Evolutionary conservation across 2,329 filamentous ascomycete species (phyloP).

Genomic region (Cercospora janseana): DNA sequence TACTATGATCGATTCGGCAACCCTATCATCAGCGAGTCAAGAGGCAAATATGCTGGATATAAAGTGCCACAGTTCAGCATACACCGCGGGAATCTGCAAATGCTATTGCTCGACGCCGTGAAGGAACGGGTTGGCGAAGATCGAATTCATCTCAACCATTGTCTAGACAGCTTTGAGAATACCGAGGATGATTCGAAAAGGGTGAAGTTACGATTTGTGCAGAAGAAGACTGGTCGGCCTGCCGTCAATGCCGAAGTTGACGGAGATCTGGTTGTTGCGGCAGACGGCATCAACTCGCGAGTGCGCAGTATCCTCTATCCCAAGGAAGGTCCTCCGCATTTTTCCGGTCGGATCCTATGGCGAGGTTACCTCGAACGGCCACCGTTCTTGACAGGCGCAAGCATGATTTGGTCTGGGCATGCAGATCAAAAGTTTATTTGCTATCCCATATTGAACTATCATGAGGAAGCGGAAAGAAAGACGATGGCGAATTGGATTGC

Average conservation of each 20-base stretch:
- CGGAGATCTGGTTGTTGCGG: constrained; percentile 43
- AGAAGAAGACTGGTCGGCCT: constrained; percentile 22
- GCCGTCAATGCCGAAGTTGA: constrained; percentile 36
- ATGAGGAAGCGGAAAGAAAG: constrained; percentile 23
- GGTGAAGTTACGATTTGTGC: constrained; percentile 16
- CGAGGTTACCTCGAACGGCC: constrained; percentile 45
- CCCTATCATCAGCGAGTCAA: constrained; percentile 45
- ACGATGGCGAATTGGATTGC: constrained; percentile 51
- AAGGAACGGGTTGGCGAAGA: constrained; percentile 43
- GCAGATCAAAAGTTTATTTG: constrained; percentile 51
- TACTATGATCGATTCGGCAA: constrained; percentile 49
- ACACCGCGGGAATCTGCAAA: constrained; percentile 49
- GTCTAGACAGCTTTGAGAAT: constrained; percentile 41
- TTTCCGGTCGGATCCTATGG: constrained; percentile 50
- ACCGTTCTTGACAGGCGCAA: constrained; percentile 45
- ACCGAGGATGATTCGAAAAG: constrained; percentile 29
- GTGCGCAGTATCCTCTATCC: constrained; percentile 45
- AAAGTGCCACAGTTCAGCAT: constrained; percentile 47
- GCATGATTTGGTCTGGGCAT: constrained; percentile 50
- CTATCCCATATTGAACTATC: constrained; percentile 45
- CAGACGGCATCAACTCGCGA: constrained; percentile 49
- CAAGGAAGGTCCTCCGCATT: constrained; percentile 46
- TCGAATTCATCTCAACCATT: constrained; percentile 43
- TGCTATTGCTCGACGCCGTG: constrained; percentile 45
- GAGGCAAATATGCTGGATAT: constrained; percentile 45